Percentiles rank a stretch among this genome's conserved stretches.
Evolutionary conservation across 768 basidiomycete genomes (phyloP).

Genomic region (Solioccasus polychromus): DNA sequence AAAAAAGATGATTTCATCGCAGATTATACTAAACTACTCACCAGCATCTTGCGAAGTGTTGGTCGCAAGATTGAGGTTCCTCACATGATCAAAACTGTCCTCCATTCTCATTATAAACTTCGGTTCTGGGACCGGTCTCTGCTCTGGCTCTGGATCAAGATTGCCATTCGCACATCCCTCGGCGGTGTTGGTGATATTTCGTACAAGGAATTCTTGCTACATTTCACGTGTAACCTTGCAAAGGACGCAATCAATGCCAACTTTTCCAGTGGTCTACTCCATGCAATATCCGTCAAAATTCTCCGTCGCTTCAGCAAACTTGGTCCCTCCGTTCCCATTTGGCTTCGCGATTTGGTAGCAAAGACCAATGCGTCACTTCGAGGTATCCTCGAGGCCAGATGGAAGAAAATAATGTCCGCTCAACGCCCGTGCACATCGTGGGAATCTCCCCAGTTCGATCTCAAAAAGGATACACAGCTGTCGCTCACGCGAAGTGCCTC

Average conservation of each 20-base stretch:
- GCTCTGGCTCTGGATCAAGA: neutral
- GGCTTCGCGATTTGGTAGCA: neutral
- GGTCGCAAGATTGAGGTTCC: neutral
- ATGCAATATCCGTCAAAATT: neutral
- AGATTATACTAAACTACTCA: neutral
- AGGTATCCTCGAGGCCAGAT: neutral
- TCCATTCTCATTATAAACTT: neutral
- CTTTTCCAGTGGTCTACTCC: neutral
- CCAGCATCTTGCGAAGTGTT: neutral
- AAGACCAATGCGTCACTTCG: neutral
- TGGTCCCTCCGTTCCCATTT: neutral
- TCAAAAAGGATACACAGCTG: conserved; percentile 30
- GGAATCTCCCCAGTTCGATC: conserved; percentile 25
- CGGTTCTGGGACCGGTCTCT: neutral
- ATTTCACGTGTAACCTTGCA: conserved; percentile 15
- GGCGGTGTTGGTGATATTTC: neutral
- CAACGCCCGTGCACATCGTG: conserved; percentile 11
- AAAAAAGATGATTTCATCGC: too few relatives aligned
- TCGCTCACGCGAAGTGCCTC: conserved; percentile 27
- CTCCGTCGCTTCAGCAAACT: neutral
- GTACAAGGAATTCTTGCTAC: neutral
- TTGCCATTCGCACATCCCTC: conserved; percentile 36
- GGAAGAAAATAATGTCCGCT: neutral
- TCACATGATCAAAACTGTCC: neutral
- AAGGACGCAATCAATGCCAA: neutral